Evolutionary conservation across 129 eudicot genomes (phyloP), one percentile per base, ranked within the genome.

Genomic region (Pulicaria dysenterica): DNA sequence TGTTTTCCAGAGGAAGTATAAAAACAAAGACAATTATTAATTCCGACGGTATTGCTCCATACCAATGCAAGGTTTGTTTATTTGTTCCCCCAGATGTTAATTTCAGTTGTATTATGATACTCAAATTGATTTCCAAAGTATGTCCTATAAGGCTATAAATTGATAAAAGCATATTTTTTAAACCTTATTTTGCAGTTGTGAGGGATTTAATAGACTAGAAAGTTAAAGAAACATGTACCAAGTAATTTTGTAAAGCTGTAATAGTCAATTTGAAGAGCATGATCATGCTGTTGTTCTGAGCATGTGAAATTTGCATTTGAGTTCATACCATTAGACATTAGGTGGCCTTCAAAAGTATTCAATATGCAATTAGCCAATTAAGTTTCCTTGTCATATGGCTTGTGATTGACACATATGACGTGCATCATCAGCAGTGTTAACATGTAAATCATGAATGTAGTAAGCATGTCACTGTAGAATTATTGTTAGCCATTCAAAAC

Each of bases 1-100:
- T 13, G 13, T 54, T 17, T 14, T 31, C 19, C 42, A 43, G 54
- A 55, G 54, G 31, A 40, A 56, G 53, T 70, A 54, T 12, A 70
- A 70, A 10, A 55, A 39, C 67, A 19, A 71, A n/a, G 44, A 57
- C 31, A 46, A 7, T 45, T 72, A n/a, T 31, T 17, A 45, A 70
- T 12, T 70, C 44, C 24, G 49, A 54, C 2, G 8, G 37, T 58
- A 40, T 7, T 6, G 54, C 45, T 70, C 36, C 61, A 37, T 14
- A 8, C 46, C 73, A 50, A 36, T 68, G 47, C 11, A 17, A 8
- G 15, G 61, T n/a, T 37, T 50, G 44, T 47, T 42, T 56, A 34
- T 70, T 49, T 14, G 12, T 67, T 45, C 54, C 15, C 15, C 48
- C 8, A 11, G 16, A 51, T 38, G 64, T 5, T 69, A 16, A 38